These are phyloP conservation scores for Parathielavia hyrcaniae DNA, from an alignment of 495 filamentous ascomycete species.

Conservation along the genomic window DNA sequence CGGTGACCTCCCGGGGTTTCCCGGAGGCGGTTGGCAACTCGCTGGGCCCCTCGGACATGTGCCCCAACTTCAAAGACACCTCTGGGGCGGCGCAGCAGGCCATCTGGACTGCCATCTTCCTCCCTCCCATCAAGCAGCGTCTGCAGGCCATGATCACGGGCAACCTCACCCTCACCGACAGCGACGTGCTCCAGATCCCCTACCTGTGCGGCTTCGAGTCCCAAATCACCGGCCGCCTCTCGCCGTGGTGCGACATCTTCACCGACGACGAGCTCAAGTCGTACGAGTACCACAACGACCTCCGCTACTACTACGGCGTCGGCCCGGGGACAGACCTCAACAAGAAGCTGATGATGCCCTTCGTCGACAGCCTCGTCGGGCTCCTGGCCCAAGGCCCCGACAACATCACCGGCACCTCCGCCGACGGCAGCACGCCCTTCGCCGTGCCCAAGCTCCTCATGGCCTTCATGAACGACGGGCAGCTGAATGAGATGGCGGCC, in stretches of 20 bases:
- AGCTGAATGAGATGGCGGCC: constrained; percentile 51
- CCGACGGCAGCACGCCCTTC: constrained; percentile 23
- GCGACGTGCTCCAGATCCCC: constrained; percentile 49
- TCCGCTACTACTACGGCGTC: constrained; percentile 54
- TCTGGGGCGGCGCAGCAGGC: constrained; percentile 38
- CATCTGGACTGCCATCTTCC: constrained; percentile 43
- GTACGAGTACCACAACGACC: constrained; percentile 55
- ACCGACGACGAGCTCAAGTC: constrained; percentile 46
- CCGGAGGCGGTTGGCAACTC: constrained; percentile 47
- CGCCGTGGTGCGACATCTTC: constrained; percentile 51
- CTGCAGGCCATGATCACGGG: constrained; percentile 45
- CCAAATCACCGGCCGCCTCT: constrained; percentile 50
- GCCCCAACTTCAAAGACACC: constrained; percentile 44
- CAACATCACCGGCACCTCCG: background rate
- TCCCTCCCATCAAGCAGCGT: constrained; percentile 45
- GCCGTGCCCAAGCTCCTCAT: constrained; percentile 45
- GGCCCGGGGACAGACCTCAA: constrained; percentile 48
- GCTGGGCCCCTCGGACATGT: constrained; percentile 50
- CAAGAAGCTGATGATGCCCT: constrained; percentile 46
- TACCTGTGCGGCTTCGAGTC: constrained; percentile 57
- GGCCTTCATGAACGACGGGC: constrained; percentile 54
- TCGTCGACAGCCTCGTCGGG: constrained; percentile 43
- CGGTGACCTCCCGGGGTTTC: constrained; percentile 41
- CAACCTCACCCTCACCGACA: constrained; percentile 44
- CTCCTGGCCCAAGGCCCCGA: constrained; percentile 42